Base-by-base conservation (phyloP, 495 filamentous ascomycete genomes). In the Penicillium samsonianum region DNA sequence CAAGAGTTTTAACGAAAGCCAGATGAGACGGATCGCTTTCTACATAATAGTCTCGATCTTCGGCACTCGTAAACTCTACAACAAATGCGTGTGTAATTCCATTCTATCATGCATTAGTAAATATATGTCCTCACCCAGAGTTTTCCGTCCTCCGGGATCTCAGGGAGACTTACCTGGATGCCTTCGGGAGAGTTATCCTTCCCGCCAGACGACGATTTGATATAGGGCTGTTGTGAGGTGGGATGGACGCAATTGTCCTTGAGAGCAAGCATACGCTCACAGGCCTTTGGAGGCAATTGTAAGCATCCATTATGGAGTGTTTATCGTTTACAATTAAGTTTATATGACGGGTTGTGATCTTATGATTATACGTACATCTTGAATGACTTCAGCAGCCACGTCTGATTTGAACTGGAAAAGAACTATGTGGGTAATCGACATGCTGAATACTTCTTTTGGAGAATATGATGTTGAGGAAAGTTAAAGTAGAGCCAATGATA, bases 161-260 rank as follows among this genome's bases (percentile, higher is more conserved):
- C 14, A 31, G 19, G 4, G 22, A n/a, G 22, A 53, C 65, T 52
- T 74, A 90, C 88, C 69, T 87, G 81, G 12, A 79, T 68, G 5
- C 82, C 86, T 68, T 90, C 88, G 0, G 71, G 70, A 1, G 84
- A 89, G 63, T 85, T 87, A 59, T 91, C 82, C 49, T 65, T 69
- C 0, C 89, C 87, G 3, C 84, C 88, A 1, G 76, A 81, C 5
- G 77, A 62, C 1, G 81, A 74, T 44, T 75, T 74, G 60, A 91
- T 83, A 57, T 80, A 80, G 4, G 73, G 71, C 19, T 65, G 57
- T 8, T 72, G 64, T 4, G 79, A 72, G n/a, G 57, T 48, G 5
- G 77, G 78, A 49, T 80, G 73, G 20, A 82, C 16, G 28, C 79
- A 82, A 22, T 61, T 69, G 4, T 75, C 64, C 58, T 66, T 75